A percentile compares a stretch with the other conserved stretches of the same genome.
phyloP scores from a whole-genome alignment of 768 basidiomycete species.

The Tricholomella constricta region DNA sequence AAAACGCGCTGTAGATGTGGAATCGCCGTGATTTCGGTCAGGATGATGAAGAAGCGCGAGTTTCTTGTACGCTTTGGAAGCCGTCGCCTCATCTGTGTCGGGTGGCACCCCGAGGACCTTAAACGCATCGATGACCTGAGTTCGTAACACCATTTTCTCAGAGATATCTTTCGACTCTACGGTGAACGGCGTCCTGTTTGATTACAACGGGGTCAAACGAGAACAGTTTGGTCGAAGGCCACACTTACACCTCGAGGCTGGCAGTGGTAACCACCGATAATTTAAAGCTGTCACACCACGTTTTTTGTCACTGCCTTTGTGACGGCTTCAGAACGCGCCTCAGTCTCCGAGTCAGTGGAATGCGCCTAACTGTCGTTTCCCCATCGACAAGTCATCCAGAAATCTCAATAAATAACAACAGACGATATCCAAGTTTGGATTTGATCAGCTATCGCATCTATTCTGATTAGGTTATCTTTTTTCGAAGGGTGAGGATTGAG shows the following conservation, averaged over 20 bases:
- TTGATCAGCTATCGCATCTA: too few species aligned
- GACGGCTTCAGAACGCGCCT: neutral
- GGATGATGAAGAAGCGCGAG: conserved; percentile 34
- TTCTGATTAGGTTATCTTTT: too few species aligned
- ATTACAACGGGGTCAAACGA: neutral
- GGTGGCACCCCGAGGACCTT: conserved; percentile 25
- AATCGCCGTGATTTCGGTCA: conserved; percentile 35
- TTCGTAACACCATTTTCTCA: conserved; percentile 25
- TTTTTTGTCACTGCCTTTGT: conserved; percentile 4
- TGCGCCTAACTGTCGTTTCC: too few species aligned
- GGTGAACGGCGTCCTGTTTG: neutral
- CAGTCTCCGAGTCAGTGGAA: too few species aligned
- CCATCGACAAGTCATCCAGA: too few species aligned
- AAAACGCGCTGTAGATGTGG: conserved; percentile 34
- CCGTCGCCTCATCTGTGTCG: conserved; percentile 24
- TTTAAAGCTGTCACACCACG: conserved; percentile 4
- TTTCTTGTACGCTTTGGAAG: conserved; percentile 31
- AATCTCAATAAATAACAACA: too few species aligned
- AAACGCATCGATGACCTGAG: conserved; percentile 32
- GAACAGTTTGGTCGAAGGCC: neutral
- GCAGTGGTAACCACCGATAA: neutral
- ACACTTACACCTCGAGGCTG: conserved; percentile 18
- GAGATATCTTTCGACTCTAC: neutral
- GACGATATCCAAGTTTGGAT: too few species aligned
- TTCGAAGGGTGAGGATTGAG: too few species aligned